Evolutionary conservation across 2,329 filamentous ascomycete species (phyloP), one percentile per base, ranked within the genome.

Genomic region (Phoma herbarum): DNA sequence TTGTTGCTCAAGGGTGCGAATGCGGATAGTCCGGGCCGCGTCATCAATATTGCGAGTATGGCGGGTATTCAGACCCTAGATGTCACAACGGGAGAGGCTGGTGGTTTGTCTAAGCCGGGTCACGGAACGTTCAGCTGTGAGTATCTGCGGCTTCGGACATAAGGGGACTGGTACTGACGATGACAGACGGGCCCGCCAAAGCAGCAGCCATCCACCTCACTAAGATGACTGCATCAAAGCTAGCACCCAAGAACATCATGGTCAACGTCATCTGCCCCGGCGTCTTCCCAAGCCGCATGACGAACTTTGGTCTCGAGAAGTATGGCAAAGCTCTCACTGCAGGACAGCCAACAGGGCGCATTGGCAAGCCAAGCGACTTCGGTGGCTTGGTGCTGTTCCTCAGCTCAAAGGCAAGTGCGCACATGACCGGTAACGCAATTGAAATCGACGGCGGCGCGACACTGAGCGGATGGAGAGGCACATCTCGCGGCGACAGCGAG

Each of bases 31-130:
- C 82, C 82, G 0, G 73, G 78, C 2, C 76, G 82, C 25, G 81
- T 85, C 18, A 84, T 85, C 64, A 84, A 85, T 63, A 82, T 85
- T 61, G 82, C 82, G 39, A 83, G 81, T 58, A 78, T 84, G 71
- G 78, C 78, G 8, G 78, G 71, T 4, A 75, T 80, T 22, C 69
- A 70, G 53, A 83, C 81, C 1, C 53, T 64, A 11, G 81, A 83
- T 65, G 80, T 82, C n/a, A 83, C 81, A 7, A 70, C 77, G 1
- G 76, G 77, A 1, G 73, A 77, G 26, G 73, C 72, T 29, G 84
- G 85, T 52, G 85, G 84, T 3, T 74, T 87, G 31, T 77, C 81
- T 20, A 82, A 82, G 45, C 84, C 84, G 11, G 79, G 81, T 1
- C 69, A 80, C 47, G 83, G 84, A 56, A 84, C 82, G 1, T 85